Conservation (phyloP, 352 stramenopile species). For the Globisporangium paddicum region DNA sequence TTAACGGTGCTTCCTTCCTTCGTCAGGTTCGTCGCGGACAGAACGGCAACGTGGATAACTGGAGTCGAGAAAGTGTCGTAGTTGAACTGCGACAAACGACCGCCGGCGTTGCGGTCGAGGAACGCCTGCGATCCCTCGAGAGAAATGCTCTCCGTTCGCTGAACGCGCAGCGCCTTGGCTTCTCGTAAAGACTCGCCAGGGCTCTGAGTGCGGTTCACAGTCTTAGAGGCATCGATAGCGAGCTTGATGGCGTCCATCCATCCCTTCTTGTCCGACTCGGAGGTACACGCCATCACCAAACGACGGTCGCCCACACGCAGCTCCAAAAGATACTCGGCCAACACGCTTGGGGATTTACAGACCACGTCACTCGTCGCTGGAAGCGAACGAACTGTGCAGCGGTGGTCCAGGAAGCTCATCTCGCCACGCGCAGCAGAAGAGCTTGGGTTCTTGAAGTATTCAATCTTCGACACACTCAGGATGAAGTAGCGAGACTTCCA, state of each 20-base stretch:
- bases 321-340: constrained; percentile 66
- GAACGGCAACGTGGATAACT: constrained; percentile 71
- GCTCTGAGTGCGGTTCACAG: constrained; percentile 63
- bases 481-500: constrained; percentile 89
- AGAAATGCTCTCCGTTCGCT: constrained; percentile 64
- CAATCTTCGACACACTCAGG: constrained; percentile 81
- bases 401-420: constrained; percentile 75
- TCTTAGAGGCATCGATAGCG: constrained; percentile 81
- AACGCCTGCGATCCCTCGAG: constrained; percentile 53
- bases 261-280: constrained; percentile 77
- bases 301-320: constrained; percentile 70
- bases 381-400: constrained; percentile 73
- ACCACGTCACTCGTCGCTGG: constrained; percentile 58
- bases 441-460: constrained; percentile 82
- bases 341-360: constrained; percentile 68
- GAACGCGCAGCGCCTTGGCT: constrained; percentile 48
- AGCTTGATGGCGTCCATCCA: constrained; percentile 87
- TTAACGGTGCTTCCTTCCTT: constrained; percentile 75
- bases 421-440: constrained; percentile 71
- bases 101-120: constrained; percentile 56
- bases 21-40: constrained; percentile 78
- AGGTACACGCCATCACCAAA: constrained; percentile 83
- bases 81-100: constrained; percentile 82
- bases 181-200: constrained; percentile 45
- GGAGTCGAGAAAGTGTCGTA: constrained; percentile 80